A percentile compares a stretch with the other conserved stretches of the same genome.
Evolutionary conservation across 1,284 basidiomycete genomes (phyloP).

Genomic region (Moesziomyces globuligerus): DNA sequence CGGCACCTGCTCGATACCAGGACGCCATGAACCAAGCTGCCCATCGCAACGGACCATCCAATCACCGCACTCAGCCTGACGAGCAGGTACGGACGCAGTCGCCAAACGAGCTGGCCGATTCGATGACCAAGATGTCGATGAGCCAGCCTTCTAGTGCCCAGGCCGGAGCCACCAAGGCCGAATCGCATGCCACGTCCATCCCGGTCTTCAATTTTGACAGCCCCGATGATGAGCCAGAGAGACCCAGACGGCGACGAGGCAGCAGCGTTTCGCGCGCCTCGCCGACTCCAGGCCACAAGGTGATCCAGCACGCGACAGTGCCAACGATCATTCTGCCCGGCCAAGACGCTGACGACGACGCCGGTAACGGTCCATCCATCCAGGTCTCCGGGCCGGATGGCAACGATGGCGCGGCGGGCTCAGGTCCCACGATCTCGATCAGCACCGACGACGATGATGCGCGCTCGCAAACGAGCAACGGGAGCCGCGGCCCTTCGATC

Average conservation of each 20-base stretch:
- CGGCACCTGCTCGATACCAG: slow-evolving; percentile 29
- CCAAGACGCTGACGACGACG: slow-evolving; percentile 19
- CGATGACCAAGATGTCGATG: slow-evolving; percentile 25
- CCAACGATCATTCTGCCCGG: slow-evolving; percentile 50
- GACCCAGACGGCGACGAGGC: slow-evolving; percentile 46
- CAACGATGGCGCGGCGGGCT: slow-evolving; percentile 1
- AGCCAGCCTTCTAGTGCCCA: not conserved
- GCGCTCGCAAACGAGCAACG: slow-evolving; percentile 38
- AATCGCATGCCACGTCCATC: slow-evolving; percentile 3
- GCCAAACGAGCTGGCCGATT: slow-evolving; percentile 15
- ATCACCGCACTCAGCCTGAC: not conserved
- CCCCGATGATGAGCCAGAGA: slow-evolving; percentile 32
- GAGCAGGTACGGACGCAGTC: not conserved
- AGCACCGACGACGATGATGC: slow-evolving; percentile 30
- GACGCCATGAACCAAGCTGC: slow-evolving; percentile 11
- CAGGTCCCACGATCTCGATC: slow-evolving; percentile 31
- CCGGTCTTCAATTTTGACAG: slow-evolving; percentile 32
- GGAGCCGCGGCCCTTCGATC: slow-evolving; percentile 34
- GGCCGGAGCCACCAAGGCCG: not conserved
- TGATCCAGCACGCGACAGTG: slow-evolving; percentile 22
- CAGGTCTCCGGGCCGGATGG: slow-evolving; percentile 37
- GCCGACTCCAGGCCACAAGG: slow-evolving; percentile 20
- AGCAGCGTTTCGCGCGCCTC: slow-evolving; percentile 42
- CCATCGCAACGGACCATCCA: not conserved
- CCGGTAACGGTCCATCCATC: slow-evolving; percentile 28